These are phyloP conservation scores for Cercospora nicotianae DNA, from an alignment of 2,329 filamentous ascomycete genomes.

Conservation along the genomic window DNA sequence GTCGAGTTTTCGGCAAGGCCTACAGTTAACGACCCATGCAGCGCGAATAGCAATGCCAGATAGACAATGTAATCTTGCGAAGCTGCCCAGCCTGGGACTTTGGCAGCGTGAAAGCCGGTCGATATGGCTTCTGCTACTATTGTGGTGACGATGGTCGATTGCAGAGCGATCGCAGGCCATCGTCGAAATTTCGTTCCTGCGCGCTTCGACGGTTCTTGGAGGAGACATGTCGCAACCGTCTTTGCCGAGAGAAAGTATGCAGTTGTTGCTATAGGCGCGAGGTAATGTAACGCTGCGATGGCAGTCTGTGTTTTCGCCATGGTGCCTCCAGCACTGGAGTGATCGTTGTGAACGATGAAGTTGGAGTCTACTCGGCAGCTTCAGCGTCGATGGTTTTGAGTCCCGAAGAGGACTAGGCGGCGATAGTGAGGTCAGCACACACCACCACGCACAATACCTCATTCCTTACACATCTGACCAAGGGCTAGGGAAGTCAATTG, in stretches of 20 bases:
- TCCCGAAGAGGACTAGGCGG: not conserved
- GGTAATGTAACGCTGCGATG: conserved; percentile 32
- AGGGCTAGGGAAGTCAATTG: not conserved
- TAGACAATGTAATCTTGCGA: conserved; percentile 32
- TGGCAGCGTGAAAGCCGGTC: conserved; percentile 23
- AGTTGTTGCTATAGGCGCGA: conserved; percentile 29
- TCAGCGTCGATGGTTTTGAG: not conserved
- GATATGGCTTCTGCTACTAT: conserved; percentile 27
- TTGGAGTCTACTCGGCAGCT: not conserved
- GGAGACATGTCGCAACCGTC: conserved; percentile 31
- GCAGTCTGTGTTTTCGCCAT: not conserved
- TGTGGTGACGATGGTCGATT: conserved; percentile 24
- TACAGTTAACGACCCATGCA: conserved; percentile 28
- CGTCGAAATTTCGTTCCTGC: conserved; percentile 19
- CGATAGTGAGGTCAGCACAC: not conserved
- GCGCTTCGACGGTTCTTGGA: conserved; percentile 30
- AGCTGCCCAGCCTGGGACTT: conserved; percentile 16
- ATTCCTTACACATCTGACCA: not conserved
- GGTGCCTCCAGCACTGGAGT: not conserved
- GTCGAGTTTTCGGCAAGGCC: conserved; percentile 30
- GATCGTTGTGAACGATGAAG: not conserved
- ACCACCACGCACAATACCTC: not conserved
- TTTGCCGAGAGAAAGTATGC: conserved; percentile 34
- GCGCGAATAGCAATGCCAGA: conserved; percentile 23
- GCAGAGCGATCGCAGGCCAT: conserved; percentile 25